Evolutionary conservation across 441 rosid genomes (phyloP).

Genomic region (Jatropha podagrica): DNA sequence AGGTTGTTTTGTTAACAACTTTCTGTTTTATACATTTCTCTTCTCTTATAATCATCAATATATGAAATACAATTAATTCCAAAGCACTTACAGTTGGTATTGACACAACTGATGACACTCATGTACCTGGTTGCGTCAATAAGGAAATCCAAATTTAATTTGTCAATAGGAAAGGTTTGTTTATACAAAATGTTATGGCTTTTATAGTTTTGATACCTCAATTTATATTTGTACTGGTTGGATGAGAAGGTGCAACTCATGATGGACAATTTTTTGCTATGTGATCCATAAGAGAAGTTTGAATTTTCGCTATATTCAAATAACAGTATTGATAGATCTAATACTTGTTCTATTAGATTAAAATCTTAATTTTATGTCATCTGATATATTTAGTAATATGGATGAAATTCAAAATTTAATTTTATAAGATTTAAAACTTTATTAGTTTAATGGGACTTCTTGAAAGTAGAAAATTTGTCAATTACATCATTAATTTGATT

Average conservation of each 20-base stretch:
- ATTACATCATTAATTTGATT: too few species aligned
- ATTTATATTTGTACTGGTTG: background rate
- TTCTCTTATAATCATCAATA: too few species aligned
- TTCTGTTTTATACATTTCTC: too few species aligned
- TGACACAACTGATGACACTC: background rate
- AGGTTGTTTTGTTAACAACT: too few species aligned
- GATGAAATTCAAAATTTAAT: too few species aligned
- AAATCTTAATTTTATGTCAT: too few species aligned
- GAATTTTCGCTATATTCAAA: background rate
- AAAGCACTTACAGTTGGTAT: background rate
- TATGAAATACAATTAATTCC: too few species aligned
- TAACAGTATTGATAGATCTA: background rate
- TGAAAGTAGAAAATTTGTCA: too few species aligned
- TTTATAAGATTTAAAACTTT: too few species aligned
- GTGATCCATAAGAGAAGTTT: background rate
- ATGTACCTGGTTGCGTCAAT: background rate
- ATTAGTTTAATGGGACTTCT: too few species aligned
- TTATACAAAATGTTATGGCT: background rate
- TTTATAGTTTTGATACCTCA: background rate
- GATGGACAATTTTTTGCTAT: background rate
- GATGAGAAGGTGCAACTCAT: background rate
- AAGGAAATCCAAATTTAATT: background rate
- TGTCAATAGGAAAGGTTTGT: background rate
- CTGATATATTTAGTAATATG: too few species aligned
- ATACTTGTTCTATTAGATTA: background rate